Conservation (phyloP, 2,329 filamentous ascomycete species). For the Sordariomycetes sp. region DNA sequence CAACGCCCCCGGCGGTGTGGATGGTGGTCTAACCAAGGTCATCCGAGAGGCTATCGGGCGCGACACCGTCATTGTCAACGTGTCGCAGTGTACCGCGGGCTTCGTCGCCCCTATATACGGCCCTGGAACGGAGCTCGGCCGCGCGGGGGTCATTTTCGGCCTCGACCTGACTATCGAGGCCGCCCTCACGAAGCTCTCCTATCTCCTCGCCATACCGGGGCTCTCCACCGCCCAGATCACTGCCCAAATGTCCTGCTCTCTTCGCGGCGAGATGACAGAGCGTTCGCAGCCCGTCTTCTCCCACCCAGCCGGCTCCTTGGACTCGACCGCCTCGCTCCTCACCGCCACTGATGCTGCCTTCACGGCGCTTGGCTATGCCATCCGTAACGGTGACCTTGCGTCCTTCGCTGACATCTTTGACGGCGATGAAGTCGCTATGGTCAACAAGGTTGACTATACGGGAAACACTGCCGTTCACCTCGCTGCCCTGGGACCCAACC, state of each 20-base stretch:
- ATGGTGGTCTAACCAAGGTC: slow-evolving; percentile 69
- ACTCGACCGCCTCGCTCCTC: slow-evolving; percentile 29
- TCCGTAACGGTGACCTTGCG: slow-evolving; percentile 58
- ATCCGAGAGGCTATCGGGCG: slow-evolving; percentile 67
- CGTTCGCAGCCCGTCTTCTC: slow-evolving; percentile 62
- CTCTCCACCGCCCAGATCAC: slow-evolving; percentile 57
- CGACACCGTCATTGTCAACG: slow-evolving; percentile 79
- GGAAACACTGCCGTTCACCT: slow-evolving; percentile 62
- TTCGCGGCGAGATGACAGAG: slow-evolving; percentile 81
- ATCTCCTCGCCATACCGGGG: slow-evolving; percentile 61
- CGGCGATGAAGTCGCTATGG: slow-evolving; percentile 51
- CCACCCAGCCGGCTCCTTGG: slow-evolving; percentile 51
- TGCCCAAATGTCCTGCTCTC: slow-evolving; percentile 58
- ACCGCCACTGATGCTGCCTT: slow-evolving; percentile 52
- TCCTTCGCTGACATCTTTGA: slow-evolving; percentile 58
- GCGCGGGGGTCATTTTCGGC: slow-evolving; percentile 80
- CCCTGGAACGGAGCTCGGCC: slow-evolving; percentile 64
- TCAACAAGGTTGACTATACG: slow-evolving; percentile 70
- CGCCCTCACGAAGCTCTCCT: slow-evolving; percentile 82
- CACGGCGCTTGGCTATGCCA: slow-evolving; percentile 69
- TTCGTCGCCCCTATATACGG: slow-evolving; percentile 73
- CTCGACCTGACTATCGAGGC: slow-evolving; percentile 85
- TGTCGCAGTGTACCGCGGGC: slow-evolving; percentile 77
- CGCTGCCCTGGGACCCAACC: slow-evolving; percentile 42
- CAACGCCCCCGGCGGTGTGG: slow-evolving; percentile 74